These are phyloP conservation scores for Podospora pseudocomata DNA, from an alignment of 495 filamentous ascomycete species.

Conservation along the genomic window DNA sequence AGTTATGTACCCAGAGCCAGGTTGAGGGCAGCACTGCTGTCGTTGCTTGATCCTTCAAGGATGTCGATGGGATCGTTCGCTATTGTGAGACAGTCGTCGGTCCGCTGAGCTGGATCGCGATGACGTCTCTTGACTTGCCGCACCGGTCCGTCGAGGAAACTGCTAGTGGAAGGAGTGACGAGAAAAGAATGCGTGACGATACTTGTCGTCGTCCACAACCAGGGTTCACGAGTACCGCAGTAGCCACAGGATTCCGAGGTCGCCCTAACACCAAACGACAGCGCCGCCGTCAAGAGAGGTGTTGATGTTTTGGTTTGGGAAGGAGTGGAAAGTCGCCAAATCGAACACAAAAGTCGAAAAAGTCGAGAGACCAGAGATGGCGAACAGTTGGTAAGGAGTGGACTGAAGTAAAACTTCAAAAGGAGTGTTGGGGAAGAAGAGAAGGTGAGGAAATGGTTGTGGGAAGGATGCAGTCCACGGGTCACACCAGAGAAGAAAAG, in stretches of 20 bases:
- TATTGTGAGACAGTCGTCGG: slow-evolving; percentile 32
- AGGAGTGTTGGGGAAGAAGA: slow-evolving; percentile 23
- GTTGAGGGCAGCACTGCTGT: slow-evolving; percentile 39
- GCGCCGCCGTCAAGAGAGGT: slow-evolving; percentile 20
- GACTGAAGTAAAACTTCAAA: slow-evolving; percentile 30
- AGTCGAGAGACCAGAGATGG: not conserved
- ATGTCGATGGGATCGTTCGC: slow-evolving; percentile 28
- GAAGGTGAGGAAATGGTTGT: slow-evolving; percentile 22
- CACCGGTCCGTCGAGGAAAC: slow-evolving; percentile 25
- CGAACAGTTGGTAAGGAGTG: slow-evolving; percentile 34
- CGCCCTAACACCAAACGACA: slow-evolving; percentile 18
- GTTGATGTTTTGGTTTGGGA: slow-evolving; percentile 15
- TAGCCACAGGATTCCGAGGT: slow-evolving; percentile 10
- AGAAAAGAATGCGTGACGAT: slow-evolving; percentile 23
- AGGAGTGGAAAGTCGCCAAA: slow-evolving; percentile 34
- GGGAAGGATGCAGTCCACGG: slow-evolving; percentile 17
- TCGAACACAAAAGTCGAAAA: slow-evolving; percentile 13
- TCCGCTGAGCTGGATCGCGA: slow-evolving; percentile 33
- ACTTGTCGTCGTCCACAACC: slow-evolving; percentile 15
- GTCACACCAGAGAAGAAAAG: slow-evolving; percentile 20
- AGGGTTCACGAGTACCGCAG: slow-evolving; percentile 21
- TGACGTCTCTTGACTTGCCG: slow-evolving; percentile 21
- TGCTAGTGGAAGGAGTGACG: slow-evolving; percentile 38
- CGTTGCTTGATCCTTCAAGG: slow-evolving; percentile 35
- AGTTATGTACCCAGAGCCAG: slow-evolving; percentile 36